Base-by-base conservation (phyloP, 2,329 filamentous ascomycete genomes). In the Anthostomella pinea region DNA sequence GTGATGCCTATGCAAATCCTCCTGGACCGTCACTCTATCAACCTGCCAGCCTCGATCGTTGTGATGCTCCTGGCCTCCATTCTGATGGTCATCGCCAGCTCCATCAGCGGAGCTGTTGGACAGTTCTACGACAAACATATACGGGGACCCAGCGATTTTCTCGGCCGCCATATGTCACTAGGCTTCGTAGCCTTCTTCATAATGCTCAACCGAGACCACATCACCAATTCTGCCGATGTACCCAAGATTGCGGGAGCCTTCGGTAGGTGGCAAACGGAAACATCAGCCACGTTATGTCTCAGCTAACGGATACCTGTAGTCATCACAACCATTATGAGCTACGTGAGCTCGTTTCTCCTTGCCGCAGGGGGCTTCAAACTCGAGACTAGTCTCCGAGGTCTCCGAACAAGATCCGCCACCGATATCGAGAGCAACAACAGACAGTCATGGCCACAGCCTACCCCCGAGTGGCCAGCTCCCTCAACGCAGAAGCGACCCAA, bases 111-210 rank as follows among this genome's bases (percentile, higher is more conserved):
- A 13, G 39, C 46, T 4, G 45, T 49, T 15, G 34, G 27, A 17
- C 30, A 25, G 7, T 40, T 57, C 33, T 60, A 60, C 28, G 35
- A 15, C 6, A 48, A 26, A 14, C 39, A 58, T 35, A 20, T 60
- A 19, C 51, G 48, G 11, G 55, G 56, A 8, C 55, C 58, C n/a
- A 51, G 49, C 2, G 55, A 59, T 25, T 60, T 59, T 22, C 36
- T 60, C 10, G 51, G 56, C 8, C 52, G 57, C 3, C 58, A 60
- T 23, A 60, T 60, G 56, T 54, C 58, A 8, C 46, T 60, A 10
- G 58, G 58, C 2, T 60, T 60, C 25, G 57, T 60, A 17, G 43
- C 51, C 11, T 52, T 51, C 15, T 59, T 59, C 34, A 39, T 60
- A 18, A 49, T 59, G 46, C 51, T 60, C 11, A 59, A 54, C 38